Base-by-base conservation (phyloP, 2,329 filamentous ascomycete genomes). In the Penicillium corylophilum region DNA sequence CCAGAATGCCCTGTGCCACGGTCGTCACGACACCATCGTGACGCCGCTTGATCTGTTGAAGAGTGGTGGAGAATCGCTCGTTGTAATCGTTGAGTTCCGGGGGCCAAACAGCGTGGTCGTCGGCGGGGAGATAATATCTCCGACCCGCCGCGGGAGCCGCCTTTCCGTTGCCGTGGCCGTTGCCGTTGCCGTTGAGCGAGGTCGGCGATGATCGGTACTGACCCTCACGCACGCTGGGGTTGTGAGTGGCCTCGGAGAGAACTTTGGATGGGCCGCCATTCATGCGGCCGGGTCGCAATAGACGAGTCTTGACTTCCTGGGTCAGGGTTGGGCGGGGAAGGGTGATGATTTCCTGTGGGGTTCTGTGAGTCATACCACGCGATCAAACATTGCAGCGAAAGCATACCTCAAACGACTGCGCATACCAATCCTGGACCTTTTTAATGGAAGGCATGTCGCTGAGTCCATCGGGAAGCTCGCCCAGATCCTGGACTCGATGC, bases 21-120 rank as follows among this genome's bases (percentile, higher is more conserved):
- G 94, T 99, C 16, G 94, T 99, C 44, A 99, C 94, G 57, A 99
- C 94, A 64, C 93, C 87, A 73, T 99, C 94, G 75, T 99, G 94
- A 67, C 94, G 82, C 71, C 92, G 81, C 79, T 99, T 99, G 77
- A 99, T 97, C 63, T 88, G 87, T 71, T 97, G 88, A 41, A 99
- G 80, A 4, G 89, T 90, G 71, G 92, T 85, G 43, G 91, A 85
- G 67, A 99, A 97, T 65, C 86, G 85, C 66, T 88, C 87, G 74
- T 99, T 99, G 79, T 96, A 97, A 57, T 95, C 87, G 60, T 92
- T 86, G 48, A 99, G 82, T 72, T 97, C 93, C 13, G 93, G 90
- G 4, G 94, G 94, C 94, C 94, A 99, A 57, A 94, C 86, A 55
- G 82, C 83, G 13, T 83, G 83, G 69, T 96, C 93, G 66, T 97